Base-by-base conservation (phyloP, 805 yeast species). In the Starmera quercuum region DNA sequence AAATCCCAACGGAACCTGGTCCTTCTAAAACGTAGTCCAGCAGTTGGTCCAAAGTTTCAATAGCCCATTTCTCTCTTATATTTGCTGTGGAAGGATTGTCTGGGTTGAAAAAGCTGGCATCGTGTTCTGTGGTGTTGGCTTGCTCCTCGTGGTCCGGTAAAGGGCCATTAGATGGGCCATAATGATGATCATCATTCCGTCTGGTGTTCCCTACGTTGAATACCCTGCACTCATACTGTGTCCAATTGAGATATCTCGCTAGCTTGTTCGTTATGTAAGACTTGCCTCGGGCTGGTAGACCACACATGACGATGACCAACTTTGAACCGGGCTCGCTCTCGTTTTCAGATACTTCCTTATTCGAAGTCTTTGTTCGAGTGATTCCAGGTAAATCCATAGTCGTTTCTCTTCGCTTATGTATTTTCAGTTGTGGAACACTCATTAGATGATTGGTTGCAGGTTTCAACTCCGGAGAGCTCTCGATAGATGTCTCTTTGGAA, bases 191-290 rank as follows among this genome's bases (percentile, higher is more conserved):
- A 41, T 83, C 87, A 42, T 76, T 74, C 49, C 97, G 69, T 48
- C 98, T 71, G 0, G 97, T 90, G 49, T 92, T 84, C 1, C 98
- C 98, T 20, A 92, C 98, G 51, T 90, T 90, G 64, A 92, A 90
- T 8, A 90, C 88, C 42, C 81, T 71, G 39, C 95, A 79, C 45
- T 83, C 86, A 48, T 88, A 94, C 59, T 88, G 95, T 26, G 87
- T 73, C 95, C 96, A 90, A 60, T 90, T 90, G 53, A 90, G 64
- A 58, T 85, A 92, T 39, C 97, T 63, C 2, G 94, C 83, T 31
- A 90, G 66, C 54, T 92, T 90, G 58, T 87, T 90, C 33, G 97
- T 86, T 41, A 90, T 77, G 54, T 88, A 92, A 2, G 95, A 83
- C 56, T 90, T 90, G 4, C 98, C 98, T 35, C 97, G 67, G 0